Evolutionary conservation across 2,329 filamentous ascomycete species (phyloP).

Genomic region (Epichloe gansuensis): DNA sequence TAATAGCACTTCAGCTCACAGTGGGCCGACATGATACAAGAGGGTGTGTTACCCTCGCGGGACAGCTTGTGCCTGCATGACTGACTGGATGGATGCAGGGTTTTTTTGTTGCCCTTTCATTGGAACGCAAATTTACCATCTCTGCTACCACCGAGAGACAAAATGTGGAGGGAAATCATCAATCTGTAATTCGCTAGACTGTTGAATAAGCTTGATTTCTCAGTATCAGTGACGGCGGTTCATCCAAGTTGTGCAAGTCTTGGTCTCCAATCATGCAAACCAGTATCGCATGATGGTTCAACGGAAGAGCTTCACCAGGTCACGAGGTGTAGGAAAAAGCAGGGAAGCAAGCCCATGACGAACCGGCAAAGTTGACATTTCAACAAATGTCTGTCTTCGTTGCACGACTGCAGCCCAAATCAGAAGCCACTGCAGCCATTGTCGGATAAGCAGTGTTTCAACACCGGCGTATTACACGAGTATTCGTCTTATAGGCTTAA

Average conservation of each 20-base stretch:
- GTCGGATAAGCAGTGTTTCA: neutral
- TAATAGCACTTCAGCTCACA: neutral
- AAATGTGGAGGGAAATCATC: neutral
- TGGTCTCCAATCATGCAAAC: neutral
- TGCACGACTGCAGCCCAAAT: neutral
- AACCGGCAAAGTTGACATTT: neutral
- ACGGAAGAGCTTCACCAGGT: neutral
- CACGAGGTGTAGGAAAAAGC: neutral
- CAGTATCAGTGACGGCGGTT: neutral
- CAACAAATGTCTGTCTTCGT: neutral
- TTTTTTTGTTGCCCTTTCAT: neutral
- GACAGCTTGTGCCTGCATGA: slow-evolving; percentile 4
- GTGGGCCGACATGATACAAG: neutral
- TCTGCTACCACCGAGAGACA: neutral
- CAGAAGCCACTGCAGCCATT: neutral
- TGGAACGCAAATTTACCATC: neutral
- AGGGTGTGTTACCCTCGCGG: neutral
- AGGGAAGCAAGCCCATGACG: neutral
- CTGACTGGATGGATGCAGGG: neutral
- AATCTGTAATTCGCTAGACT: neutral
- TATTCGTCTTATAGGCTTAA: neutral
- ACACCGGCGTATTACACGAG: neutral
- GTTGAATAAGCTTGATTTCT: neutral
- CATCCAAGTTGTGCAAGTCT: neutral
- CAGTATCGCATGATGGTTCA: neutral